phyloP scores from a whole-genome alignment of 768 basidiomycete genomes.

The Macrolepiota albuminosa region DNA sequence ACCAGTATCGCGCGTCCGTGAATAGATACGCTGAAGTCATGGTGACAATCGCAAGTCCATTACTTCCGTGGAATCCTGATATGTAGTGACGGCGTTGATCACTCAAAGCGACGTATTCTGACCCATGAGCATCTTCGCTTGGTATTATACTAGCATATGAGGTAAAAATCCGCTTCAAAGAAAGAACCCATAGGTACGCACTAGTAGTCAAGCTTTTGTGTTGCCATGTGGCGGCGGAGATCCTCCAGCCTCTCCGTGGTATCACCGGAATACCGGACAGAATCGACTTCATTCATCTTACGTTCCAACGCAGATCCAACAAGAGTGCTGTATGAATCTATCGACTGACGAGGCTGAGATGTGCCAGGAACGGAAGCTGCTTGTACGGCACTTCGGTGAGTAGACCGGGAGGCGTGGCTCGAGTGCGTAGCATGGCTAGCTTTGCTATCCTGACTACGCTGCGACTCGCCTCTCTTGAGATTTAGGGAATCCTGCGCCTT shows the following conservation, averaged over 20 bases:
- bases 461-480: conserved; percentile 22
- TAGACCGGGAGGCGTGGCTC: conserved; percentile 24
- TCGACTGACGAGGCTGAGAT: conserved; percentile 30
- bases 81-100: conserved; percentile 80
- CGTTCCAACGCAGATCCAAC: conserved; percentile 69
- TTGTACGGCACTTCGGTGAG: conserved; percentile 17
- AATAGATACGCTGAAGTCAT: conserved; percentile 65
- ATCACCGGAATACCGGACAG: conserved; percentile 47
- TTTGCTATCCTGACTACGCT: conserved; percentile 18
- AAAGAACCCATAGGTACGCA: conserved; percentile 30
- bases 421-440: conserved; percentile 15
- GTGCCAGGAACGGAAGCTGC: conserved; percentile 13
- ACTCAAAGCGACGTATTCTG: conserved; percentile 72
- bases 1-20: conserved; percentile 81
- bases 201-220: conserved; percentile 73
- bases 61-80: conserved; percentile 54
- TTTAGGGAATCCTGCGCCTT: conserved; percentile 3
- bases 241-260: conserved; percentile 57
- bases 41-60: conserved; percentile 70
- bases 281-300: conserved; percentile 62
- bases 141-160: conserved; percentile 56
- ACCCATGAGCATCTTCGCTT: conserved; percentile 77
- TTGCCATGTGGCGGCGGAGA: conserved; percentile 60
- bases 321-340: conserved; percentile 66
- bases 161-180: conserved; percentile 8